phyloP scores from a whole-genome alignment of 352 stramenopile genomes.

The Phytophthora foliorum region DNA sequence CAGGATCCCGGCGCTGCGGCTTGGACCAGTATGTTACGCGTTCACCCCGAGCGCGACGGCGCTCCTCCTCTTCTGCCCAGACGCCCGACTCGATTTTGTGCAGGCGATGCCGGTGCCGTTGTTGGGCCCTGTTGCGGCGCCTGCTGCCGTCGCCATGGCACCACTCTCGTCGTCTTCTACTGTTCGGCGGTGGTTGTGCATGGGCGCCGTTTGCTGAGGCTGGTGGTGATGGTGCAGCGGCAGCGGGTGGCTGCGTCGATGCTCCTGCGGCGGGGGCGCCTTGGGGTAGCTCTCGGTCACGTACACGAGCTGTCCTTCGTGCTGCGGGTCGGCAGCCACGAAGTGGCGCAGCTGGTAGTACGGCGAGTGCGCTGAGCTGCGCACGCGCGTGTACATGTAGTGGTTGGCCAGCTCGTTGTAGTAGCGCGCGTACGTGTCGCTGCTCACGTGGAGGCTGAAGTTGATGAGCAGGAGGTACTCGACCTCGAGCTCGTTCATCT shows the following conservation, averaged over 20 bases:
- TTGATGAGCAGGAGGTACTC: constrained; percentile 99
- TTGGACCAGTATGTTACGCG: constrained; percentile 57
- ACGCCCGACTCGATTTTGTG: constrained; percentile 64
- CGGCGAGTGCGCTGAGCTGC: constrained; percentile 45
- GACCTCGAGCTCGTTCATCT: constrained; percentile 99
- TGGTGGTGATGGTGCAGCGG: constrained; percentile 45
- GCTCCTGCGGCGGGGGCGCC: constrained; percentile 31
- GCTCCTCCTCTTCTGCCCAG: constrained; percentile 82
- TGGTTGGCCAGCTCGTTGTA: constrained; percentile 92
- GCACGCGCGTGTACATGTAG: constrained; percentile 78
- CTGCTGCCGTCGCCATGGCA: constrained; percentile 18
- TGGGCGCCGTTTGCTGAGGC: constrained; percentile 30
- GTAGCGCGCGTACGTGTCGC: constrained; percentile 92
- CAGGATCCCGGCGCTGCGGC: constrained; percentile 1
- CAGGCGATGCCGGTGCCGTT: constrained; percentile 53
- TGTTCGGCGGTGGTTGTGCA: constrained; percentile 45
- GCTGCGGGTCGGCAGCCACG: constrained; percentile 68
- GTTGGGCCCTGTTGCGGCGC: constrained; percentile 22
- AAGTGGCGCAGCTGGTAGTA: constrained; percentile 76
- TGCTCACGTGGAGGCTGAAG: constrained; percentile 97
- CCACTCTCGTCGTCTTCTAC: constrained; percentile 50
- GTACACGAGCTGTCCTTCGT: constrained; percentile 81
- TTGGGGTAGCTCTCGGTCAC: constrained; percentile 71
- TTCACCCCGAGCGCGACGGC: constrained; percentile 86
- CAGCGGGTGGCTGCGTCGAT: constrained; percentile 42